Conservation (phyloP, 306 rosid species). For the Albizia julibrissin region DNA sequence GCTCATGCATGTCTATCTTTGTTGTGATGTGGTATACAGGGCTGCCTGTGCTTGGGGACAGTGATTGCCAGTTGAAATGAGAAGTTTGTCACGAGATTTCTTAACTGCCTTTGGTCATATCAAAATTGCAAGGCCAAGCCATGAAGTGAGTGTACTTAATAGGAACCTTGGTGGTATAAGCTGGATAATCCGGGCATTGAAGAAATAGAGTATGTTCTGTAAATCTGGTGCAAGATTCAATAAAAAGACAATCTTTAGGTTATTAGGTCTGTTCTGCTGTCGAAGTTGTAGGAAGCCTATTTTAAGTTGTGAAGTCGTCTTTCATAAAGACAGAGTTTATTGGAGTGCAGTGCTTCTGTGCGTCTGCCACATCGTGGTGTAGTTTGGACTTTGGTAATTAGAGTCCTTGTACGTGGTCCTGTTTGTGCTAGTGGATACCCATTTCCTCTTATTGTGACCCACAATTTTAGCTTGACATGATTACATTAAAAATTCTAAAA, state of each 20-base stretch:
- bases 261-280: conserved; percentile 42
- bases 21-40: conserved; percentile 50
- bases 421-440: neutral
- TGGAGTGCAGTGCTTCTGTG: conserved; percentile 33
- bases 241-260: conserved; percentile 45
- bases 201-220: conserved; percentile 47
- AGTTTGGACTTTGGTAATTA: conserved; percentile 32
- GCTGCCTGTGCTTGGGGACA: conserved; percentile 98
- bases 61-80: conserved; percentile 43
- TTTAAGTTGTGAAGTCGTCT: conserved; percentile 34
- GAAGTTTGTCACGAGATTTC: conserved; percentile 28
- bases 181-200: conserved; percentile 39
- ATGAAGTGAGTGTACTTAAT: conserved; percentile 31
- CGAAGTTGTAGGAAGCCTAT: conserved; percentile 36
- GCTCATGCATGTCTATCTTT: conserved; percentile 30
- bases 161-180: conserved; percentile 46
- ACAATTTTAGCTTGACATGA: neutral
- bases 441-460: neutral
- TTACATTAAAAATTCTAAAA: neutral
- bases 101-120: conserved; percentile 20
- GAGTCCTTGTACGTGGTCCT: conserved; percentile 10
- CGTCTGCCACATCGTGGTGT: conserved; percentile 35
- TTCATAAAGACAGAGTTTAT: conserved; percentile 37
- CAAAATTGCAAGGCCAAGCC: conserved; percentile 38
- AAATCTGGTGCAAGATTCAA: conserved; percentile 44